Evolutionary conservation across 192 early-diverging fungal species (phyloP).

Genomic region (Backusella circina): DNA sequence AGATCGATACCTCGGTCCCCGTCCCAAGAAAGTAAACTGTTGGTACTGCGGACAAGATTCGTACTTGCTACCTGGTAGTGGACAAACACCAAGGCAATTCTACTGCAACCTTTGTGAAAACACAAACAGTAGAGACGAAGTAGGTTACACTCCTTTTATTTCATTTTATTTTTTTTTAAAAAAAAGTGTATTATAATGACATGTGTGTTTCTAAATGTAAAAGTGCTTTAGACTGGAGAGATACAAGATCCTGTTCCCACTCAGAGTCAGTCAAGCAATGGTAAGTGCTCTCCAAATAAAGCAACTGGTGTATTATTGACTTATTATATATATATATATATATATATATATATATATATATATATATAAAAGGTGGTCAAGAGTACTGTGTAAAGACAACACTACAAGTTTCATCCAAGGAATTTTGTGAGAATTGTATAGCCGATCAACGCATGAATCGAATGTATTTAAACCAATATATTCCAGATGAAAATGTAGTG

Average conservation of each 20-base stretch:
- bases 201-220: neutral
- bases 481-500: neutral
- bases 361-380: neutral
- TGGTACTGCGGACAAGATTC: neutral
- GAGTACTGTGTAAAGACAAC: neutral
- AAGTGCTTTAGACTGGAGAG: neutral
- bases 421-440: neutral
- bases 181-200: constrained; percentile 1
- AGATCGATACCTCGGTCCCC: neutral
- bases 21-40: neutral
- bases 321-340: too few species aligned
- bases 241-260: neutral
- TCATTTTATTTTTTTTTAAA: too few species aligned
- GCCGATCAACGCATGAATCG: neutral
- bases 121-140: neutral
- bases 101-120: neutral
- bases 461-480: neutral
- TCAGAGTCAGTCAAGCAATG: neutral
- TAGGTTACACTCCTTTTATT: neutral
- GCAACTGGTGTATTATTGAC: too few species aligned
- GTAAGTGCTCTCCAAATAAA: neutral
- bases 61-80: neutral
- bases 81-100: neutral
- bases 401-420: neutral
- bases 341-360: too few species aligned